Evolutionary conservation across 1,139 yeast species (phyloP).

Genomic region (Pneumocystis carinii): DNA sequence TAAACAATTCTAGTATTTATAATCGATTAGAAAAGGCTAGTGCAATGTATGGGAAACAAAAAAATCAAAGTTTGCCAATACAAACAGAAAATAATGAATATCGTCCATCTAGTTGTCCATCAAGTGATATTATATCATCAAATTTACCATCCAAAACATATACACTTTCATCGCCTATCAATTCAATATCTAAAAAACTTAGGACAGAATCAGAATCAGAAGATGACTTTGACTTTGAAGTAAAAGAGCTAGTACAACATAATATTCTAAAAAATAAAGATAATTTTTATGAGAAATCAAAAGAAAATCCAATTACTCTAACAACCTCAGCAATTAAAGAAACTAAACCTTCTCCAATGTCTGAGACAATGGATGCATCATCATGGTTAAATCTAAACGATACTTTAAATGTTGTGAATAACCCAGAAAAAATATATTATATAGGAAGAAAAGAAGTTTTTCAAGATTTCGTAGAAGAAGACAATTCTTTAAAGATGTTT

Average conservation of each 20-base stretch:
- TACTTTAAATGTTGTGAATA: not conserved
- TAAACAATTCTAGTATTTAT: not conserved
- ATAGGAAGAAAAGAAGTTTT: conserved; percentile 8
- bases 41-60: conserved; percentile 1
- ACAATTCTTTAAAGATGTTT: conserved; percentile 50
- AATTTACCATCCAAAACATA: not conserved
- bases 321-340: not conserved
- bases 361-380: conserved; percentile 10
- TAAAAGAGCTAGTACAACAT: conserved; percentile 13
- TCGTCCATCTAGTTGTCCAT: not conserved
- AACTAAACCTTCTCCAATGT: conserved; percentile 14
- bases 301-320: not conserved
- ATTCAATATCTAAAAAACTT: not conserved
- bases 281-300: conserved; percentile 6
- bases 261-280: conserved; percentile 4
- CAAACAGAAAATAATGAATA: not conserved
- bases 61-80: not conserved
- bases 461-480: conserved; percentile 21
- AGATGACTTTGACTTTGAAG: conserved; percentile 17
- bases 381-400: conserved; percentile 10
- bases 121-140: not conserved
- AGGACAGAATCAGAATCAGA: conserved; percentile 14
- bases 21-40: not conserved
- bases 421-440: conserved; percentile 4
- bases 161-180: conserved; percentile 7